Base-by-base conservation (phyloP, 139 green algal genomes). In the Astrephomene gubernaculifera region DNA sequence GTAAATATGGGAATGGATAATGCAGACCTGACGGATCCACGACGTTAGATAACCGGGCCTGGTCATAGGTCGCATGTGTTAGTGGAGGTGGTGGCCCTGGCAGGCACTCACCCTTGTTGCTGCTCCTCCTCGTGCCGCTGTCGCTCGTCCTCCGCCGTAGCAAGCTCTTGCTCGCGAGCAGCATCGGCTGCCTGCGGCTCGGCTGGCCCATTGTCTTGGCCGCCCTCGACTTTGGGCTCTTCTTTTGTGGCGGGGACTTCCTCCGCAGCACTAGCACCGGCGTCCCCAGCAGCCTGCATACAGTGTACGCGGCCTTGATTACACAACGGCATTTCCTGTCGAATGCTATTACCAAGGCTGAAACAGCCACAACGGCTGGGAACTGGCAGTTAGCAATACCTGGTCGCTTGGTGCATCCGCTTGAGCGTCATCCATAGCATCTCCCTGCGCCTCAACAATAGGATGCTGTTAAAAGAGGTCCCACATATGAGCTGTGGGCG, bases 41-140 rank as follows among this genome's bases (percentile, higher is more conserved):
- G n/a, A n/a, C n/a, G n/a, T n/a, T n/a, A n/a, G n/a, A n/a, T n/a
- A n/a, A n/a, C n/a, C n/a, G n/a, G n/a, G n/a, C n/a, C n/a, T n/a
- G n/a, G n/a, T n/a, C n/a, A n/a, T n/a, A n/a, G n/a, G n/a, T n/a
- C n/a, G n/a, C n/a, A n/a, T n/a, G n/a, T n/a, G n/a, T n/a, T n/a
- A n/a, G n/a, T n/a, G n/a, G n/a, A n/a, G n/a, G n/a, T n/a, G n/a
- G n/a, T n/a, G n/a, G n/a, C n/a, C n/a, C n/a, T n/a, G n/a, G 17
- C 49, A 12, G 14, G 49, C 49, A 57, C 75, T 57, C 60, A 82
- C 75, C 35, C 54, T 2, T 81, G 52, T 53, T 81, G 24, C 19
- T 80, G 12, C 75, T 68, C 54, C 60, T 83, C 78, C 63, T 84
- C 57, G 63, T 84, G 45, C 4, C 78, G 43, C 61, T 84, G 78